Evolutionary conservation across 176 grass and related monocot genomes (phyloP), one percentile per base, ranked within the genome.

Genomic region (Ananas comosus): DNA sequence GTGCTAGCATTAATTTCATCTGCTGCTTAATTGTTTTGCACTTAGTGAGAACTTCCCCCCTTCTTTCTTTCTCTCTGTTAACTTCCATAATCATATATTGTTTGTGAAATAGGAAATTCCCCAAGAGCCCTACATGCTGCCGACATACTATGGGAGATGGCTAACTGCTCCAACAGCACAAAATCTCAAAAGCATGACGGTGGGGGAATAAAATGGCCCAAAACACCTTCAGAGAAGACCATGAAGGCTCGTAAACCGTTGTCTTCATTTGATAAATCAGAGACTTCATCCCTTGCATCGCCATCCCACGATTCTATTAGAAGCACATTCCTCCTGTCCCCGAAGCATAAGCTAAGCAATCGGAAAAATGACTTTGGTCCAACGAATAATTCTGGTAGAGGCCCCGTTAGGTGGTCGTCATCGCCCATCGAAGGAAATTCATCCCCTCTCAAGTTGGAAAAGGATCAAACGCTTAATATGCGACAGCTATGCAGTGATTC

Each of bases 81-180:
- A 29, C 12, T 13, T 53, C 22, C 19, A 59, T 67, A 66, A 73
- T 13, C 9, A 24, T 54, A 27, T 53, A 22, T 74, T 70, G 50
- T 59, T 18, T 11, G 22, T 78, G 54, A 77, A 81, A 75, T 65
- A 85, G 78, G 54, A 53, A 48, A 73, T 75, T 75, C 84, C 2
- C 79, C 78, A 49, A 76, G 57, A 70, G 47, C 74, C 13, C 10
- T 82, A 17, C 72, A 19, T 50, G 94, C 94, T 64, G 94, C 94
- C 66, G 87, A 92, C 22, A 99, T 88, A 86, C 74, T 99, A 80
- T 78, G 82, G 79, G 87, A 88, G 50, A 91, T 99, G 65, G 65
- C 54, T 70, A 83, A 71, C 48, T 72, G 72, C 64, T 71, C 75
- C 2, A 80, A 76, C 65, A 57, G 56, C 24, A 82, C 77, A 51